phyloP scores from a whole-genome alignment of 192 early-diverging fungal genomes.

The Piromyces finnis region DNA sequence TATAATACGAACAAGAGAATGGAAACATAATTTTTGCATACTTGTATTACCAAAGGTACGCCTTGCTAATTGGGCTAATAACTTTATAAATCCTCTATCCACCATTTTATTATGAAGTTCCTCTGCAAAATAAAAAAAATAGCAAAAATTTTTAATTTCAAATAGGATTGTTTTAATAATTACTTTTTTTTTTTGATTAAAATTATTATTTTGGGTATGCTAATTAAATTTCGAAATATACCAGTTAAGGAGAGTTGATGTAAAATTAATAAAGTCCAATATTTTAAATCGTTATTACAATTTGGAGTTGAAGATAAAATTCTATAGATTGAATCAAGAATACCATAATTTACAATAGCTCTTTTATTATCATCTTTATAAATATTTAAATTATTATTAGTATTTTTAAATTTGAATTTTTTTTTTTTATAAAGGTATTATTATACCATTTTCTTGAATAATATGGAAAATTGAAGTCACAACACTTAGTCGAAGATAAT shows the following conservation, averaged over 20 bases:
- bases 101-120: constrained; percentile 28
- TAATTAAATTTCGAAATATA: too few species aligned
- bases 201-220: too few species aligned
- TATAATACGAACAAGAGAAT: constrained; percentile 51
- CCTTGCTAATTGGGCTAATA: constrained; percentile 45
- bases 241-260: constrained; percentile 51
- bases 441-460: constrained; percentile 33
- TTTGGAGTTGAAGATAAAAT: constrained; percentile 28
- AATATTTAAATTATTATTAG: too few species aligned
- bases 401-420: not conserved
- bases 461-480: constrained; percentile 52
- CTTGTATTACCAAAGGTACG: constrained; percentile 66
- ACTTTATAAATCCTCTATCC: constrained; percentile 24
- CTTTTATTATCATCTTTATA: constrained; percentile 34
- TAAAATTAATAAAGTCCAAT: constrained; percentile 57
- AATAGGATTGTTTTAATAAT: too few species aligned
- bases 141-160: too few species aligned
- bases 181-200: not conserved
- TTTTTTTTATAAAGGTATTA: constrained; percentile 1
- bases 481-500: constrained; percentile 36
- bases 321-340: constrained; percentile 31
- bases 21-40: constrained; percentile 67
- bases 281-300: constrained; percentile 56
- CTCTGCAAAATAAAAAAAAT: constrained; percentile 28
- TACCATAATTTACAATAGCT: constrained; percentile 31